Conservation (phyloP, 257 asterid genomes). For the Nicotiana otophora region DNA sequence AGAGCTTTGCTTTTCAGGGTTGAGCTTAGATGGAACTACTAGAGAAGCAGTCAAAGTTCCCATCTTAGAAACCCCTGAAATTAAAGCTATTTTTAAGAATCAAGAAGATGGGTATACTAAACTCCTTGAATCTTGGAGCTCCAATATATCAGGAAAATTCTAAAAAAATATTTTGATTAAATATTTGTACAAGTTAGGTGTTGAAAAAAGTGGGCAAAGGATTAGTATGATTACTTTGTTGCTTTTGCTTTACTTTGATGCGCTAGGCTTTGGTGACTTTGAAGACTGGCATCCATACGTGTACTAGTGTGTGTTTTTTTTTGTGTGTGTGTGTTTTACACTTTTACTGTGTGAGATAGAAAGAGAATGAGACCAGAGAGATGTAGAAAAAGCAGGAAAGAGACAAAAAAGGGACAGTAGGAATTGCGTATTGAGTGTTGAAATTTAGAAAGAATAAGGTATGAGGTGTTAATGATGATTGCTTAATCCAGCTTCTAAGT, state of each 20-base stretch:
- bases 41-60: conserved; percentile 43
- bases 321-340: no score
- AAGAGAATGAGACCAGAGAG: neutral
- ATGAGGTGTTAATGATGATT: neutral
- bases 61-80: conserved; percentile 23
- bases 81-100: neutral
- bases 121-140: conserved; percentile 8
- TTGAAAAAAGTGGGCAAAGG: neutral
- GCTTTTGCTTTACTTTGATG: neutral
- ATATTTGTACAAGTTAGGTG: neutral
- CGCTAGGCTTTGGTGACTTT: neutral
- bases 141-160: neutral
- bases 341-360: neutral
- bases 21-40: conserved; percentile 42
- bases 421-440: neutral
- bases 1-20: conserved; percentile 25
- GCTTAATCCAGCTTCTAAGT: neutral
- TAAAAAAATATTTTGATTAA: neutral
- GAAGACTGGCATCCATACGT: neutral
- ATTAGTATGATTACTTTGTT: neutral
- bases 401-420: neutral
- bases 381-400: neutral
- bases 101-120: neutral
- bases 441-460: neutral
- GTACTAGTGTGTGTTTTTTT: neutral